These are phyloP conservation scores for Diaporthe ampelina DNA, from an alignment of 2,329 filamentous ascomycete species.

Conservation along the genomic window DNA sequence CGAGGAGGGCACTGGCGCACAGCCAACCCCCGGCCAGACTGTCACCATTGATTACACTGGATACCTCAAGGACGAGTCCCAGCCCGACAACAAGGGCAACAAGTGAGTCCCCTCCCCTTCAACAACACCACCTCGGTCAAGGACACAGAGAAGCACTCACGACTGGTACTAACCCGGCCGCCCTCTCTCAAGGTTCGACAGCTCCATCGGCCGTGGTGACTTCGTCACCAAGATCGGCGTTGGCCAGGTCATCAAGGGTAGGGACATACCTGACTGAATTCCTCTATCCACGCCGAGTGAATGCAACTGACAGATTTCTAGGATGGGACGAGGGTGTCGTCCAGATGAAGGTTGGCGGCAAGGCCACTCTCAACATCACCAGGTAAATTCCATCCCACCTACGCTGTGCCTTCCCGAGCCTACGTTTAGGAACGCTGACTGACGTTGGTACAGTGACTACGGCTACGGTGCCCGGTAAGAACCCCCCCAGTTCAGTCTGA, in stretches of 20 bases:
- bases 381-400: constrained; percentile 64
- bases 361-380: constrained; percentile 85
- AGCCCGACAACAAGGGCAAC: constrained; percentile 75
- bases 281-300: constrained; percentile 20
- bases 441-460: constrained; percentile 64
- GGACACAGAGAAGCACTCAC: constrained; percentile 4
- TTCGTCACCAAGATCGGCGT: constrained; percentile 85
- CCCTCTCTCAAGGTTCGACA: constrained; percentile 80
- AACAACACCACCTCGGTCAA: neutral
- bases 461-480: constrained; percentile 74
- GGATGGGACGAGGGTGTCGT: constrained; percentile 89
- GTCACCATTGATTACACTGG: constrained; percentile 95
- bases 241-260: constrained; percentile 89
- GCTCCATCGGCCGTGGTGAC: constrained; percentile 81
- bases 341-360: constrained; percentile 92
- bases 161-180: constrained; percentile 42
- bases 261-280: constrained; percentile 42
- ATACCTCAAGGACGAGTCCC: constrained; percentile 78
- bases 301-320: constrained; percentile 51
- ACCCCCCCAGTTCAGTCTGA: neutral
- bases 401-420: no score
- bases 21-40: constrained; percentile 75
- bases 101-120: constrained; percentile 68
- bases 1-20: constrained; percentile 71
- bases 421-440: constrained; percentile 7